These are phyloP conservation scores for Penicillium corylophilum DNA, from an alignment of 2,329 filamentous ascomycete genomes.

Conservation along the genomic window DNA sequence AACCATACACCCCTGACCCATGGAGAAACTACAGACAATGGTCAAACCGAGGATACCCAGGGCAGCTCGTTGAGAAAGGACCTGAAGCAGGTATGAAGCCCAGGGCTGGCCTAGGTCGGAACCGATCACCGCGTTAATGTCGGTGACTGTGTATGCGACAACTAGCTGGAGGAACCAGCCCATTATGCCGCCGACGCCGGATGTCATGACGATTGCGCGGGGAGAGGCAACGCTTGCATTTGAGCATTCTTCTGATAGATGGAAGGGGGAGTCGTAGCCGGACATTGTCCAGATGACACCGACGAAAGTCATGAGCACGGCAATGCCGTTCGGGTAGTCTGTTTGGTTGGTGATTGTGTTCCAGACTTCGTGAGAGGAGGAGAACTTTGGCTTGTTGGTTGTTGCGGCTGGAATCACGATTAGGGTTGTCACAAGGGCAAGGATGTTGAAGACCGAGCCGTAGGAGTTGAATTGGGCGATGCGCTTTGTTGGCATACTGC, in stretches of 20 bases:
- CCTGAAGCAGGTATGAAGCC: slow-evolving; percentile 67
- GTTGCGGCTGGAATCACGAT: slow-evolving; percentile 66
- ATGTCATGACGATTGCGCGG: slow-evolving; percentile 70
- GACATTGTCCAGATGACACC: slow-evolving; percentile 69
- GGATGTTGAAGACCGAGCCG: slow-evolving; percentile 69
- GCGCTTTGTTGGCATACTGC: slow-evolving; percentile 69
- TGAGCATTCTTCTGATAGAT: slow-evolving; percentile 72
- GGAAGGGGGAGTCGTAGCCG: slow-evolving; percentile 68
- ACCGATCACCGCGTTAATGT: slow-evolving; percentile 58
- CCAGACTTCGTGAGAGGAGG: slow-evolving; percentile 61
- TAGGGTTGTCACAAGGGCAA: slow-evolving; percentile 64
- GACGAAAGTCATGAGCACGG: slow-evolving; percentile 70
- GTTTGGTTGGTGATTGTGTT: slow-evolving; percentile 65
- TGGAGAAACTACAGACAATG: slow-evolving; percentile 67
- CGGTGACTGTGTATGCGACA: slow-evolving; percentile 68
- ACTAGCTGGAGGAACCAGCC: slow-evolving; percentile 74
- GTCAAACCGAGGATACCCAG: slow-evolving; percentile 64
- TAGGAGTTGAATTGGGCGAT: slow-evolving; percentile 69
- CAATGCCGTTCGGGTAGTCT: slow-evolving; percentile 65
- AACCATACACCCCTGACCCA: slow-evolving; percentile 73
- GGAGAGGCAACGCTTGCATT: slow-evolving; percentile 70
- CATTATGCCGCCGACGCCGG: slow-evolving; percentile 62
- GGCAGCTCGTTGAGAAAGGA: slow-evolving; percentile 60
- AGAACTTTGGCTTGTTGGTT: slow-evolving; percentile 59
- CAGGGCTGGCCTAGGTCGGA: slow-evolving; percentile 68